Evolutionary conservation across 768 basidiomycete species (phyloP).

Genomic region (Lepiota venenata): DNA sequence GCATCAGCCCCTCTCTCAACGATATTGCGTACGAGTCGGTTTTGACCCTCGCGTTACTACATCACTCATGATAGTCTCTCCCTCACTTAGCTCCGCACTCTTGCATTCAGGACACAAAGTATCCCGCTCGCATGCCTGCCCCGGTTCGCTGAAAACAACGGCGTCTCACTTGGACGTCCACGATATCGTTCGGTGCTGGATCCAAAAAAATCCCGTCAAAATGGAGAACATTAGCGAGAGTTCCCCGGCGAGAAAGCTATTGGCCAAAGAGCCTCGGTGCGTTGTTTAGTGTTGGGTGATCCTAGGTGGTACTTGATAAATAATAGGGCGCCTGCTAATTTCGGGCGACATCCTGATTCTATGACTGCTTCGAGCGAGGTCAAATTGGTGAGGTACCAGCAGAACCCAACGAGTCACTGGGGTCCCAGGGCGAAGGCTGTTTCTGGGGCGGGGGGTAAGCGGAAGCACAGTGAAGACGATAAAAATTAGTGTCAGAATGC

Average conservation of each 20-base stretch:
- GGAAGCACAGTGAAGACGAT: conserved; percentile 2
- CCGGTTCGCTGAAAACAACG: conserved; percentile 90
- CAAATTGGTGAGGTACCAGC: conserved; percentile 86
- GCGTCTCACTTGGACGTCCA: conserved; percentile 69
- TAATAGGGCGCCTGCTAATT: conserved; percentile 61
- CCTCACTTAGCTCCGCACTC: conserved; percentile 68
- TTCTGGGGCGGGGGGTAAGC: conserved; percentile 3
- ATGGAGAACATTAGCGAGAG: conserved; percentile 76
- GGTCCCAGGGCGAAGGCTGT: conserved; percentile 74
- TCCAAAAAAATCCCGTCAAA: conserved; percentile 78
- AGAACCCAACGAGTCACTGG: conserved; percentile 91
- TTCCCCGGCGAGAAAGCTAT: conserved; percentile 66
- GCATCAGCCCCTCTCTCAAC: conserved; percentile 68
- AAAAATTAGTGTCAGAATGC: too few relatives aligned
- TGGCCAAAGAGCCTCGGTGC: conserved; percentile 69
- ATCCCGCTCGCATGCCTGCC: conserved; percentile 86
- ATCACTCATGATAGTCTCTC: not conserved
- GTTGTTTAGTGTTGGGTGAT: conserved; percentile 16
- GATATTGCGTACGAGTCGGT: conserved; percentile 55
- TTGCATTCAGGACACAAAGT: conserved; percentile 81
- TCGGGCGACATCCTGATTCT: conserved; percentile 68
- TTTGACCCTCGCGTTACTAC: not conserved
- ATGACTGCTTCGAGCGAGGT: conserved; percentile 58
- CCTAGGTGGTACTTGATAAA: too few relatives aligned
- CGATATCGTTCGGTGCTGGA: conserved; percentile 84